phyloP scores from a whole-genome alignment of 140 eudicot species.

The Anethum foeniculum region DNA sequence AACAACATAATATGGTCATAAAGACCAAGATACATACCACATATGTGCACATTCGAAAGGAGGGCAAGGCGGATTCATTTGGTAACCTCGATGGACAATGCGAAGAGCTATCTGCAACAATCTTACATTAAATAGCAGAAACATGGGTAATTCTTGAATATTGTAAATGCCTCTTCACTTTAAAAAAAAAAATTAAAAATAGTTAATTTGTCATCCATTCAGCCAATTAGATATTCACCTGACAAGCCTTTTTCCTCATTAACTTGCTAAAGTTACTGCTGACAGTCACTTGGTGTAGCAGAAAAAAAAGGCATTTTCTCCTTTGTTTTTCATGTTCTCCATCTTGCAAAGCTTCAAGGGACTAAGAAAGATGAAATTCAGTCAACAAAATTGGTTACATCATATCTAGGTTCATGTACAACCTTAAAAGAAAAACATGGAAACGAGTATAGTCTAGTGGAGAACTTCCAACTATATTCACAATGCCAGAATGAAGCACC shows the following conservation, averaged over 20 bases:
- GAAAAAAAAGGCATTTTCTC: conserved; percentile 73
- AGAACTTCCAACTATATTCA: conserved; percentile 10
- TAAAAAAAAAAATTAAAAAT: neutral
- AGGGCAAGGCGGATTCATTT: conserved; percentile 88
- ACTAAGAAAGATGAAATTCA: conserved; percentile 36
- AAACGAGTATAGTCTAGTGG: conserved; percentile 3
- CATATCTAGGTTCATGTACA: conserved; percentile 2
- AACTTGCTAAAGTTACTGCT: conserved; percentile 89
- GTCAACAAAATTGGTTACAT: conserved; percentile 2
- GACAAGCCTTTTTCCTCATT: conserved; percentile 96
- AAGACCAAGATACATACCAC: conserved; percentile 51
- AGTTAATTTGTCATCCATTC: neutral
- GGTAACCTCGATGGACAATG: conserved; percentile 84
- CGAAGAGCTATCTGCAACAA: conserved; percentile 82
- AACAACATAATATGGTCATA: neutral
- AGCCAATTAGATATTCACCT: conserved; percentile 38
- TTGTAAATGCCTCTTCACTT: conserved; percentile 7
- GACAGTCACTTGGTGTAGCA: conserved; percentile 93
- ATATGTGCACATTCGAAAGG: conserved; percentile 97
- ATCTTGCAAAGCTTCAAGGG: conserved; percentile 96
- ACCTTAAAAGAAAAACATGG: conserved; percentile 2
- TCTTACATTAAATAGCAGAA: conserved; percentile 13
- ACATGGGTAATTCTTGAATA: neutral
- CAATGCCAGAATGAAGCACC: conserved; percentile 20
- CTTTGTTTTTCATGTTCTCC: conserved; percentile 92